A percentile compares a stretch with the other conserved stretches of the same genome.
Evolutionary conservation across 352 stramenopile species (phyloP).

Genomic region (Phytopythium vexans): DNA sequence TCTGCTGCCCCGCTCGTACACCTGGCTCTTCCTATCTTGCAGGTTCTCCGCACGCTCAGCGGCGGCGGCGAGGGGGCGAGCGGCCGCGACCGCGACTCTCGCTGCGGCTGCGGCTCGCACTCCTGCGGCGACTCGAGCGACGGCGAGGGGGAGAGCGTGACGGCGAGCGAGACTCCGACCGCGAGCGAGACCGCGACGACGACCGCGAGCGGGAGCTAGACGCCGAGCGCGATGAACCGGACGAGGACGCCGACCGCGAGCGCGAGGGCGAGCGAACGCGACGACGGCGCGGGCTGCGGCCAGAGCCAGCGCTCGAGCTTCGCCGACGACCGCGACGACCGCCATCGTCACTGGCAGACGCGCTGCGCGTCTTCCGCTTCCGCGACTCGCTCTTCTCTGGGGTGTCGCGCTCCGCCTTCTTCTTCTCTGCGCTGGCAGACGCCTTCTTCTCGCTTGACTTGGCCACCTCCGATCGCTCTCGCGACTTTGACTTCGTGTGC

Average conservation of each 20-base stretch:
- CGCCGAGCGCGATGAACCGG: conserved; percentile 22
- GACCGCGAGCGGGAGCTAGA: conserved; percentile 28
- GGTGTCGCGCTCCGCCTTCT: conserved; percentile 9
- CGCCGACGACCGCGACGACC: conserved; percentile 13
- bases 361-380: conserved; percentile 22
- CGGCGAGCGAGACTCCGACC: conserved; percentile 13
- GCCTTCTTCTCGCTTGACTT: conserved; percentile 4
- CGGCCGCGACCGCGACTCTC: conserved; percentile 10
- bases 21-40: too few relatives aligned
- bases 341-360: conserved; percentile 7
- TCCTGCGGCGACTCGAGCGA: conserved; percentile 13
- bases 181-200: conserved; percentile 14
- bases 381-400: conserved; percentile 10
- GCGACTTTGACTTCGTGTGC: background rate
- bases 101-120: conserved; percentile 23
- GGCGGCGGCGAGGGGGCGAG: conserved; percentile 6
- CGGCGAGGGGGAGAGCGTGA: too few relatives aligned
- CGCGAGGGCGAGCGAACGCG: conserved; percentile 21
- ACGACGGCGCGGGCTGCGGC: conserved; percentile 13
- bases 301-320: conserved; percentile 18
- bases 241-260: conserved; percentile 12
- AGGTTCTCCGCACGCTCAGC: too few relatives aligned
- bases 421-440: conserved; percentile 2
- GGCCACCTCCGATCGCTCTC: conserved; percentile 3
- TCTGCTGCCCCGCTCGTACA: background rate